phyloP scores from a whole-genome alignment of 352 stramenopile species.

The Phytophthora fragariaefolia region DNA sequence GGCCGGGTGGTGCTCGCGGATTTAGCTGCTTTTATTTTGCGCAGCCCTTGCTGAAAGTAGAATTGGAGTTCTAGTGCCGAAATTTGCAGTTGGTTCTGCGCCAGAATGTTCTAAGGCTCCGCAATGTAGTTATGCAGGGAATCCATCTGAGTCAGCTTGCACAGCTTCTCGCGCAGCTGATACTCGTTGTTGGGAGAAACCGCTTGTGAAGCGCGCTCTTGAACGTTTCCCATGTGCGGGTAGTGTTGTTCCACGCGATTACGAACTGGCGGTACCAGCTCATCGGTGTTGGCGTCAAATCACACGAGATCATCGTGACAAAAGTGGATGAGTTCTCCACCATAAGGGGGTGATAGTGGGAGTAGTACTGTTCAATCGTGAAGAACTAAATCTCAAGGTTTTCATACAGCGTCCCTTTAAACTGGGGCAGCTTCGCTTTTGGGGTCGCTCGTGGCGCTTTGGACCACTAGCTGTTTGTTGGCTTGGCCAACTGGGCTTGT shows the following conservation, averaged over 20 bases:
- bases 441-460: neutral
- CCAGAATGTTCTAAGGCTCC: constrained; percentile 2
- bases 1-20: constrained; percentile 5
- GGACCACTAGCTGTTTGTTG: no score
- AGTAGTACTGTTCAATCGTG: constrained; percentile 9
- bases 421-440: neutral
- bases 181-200: constrained; percentile 5
- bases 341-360: constrained; percentile 3
- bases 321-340: neutral
- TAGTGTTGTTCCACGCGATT: neutral
- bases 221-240: constrained; percentile 3
- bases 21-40: neutral
- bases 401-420: neutral
- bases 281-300: constrained; percentile 10
- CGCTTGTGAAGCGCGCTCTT: constrained; percentile 1
- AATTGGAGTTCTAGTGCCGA: constrained; percentile 4
- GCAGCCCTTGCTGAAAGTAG: constrained; percentile 2
- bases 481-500: no score
- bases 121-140: constrained; percentile 5
- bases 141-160: neutral
- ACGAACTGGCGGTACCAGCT: constrained; percentile 14
- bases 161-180: constrained; percentile 6
- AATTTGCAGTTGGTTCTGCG: neutral
- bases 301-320: constrained; percentile 11
- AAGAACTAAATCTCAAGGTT: constrained; percentile 7